Base-by-base conservation (phyloP, 495 filamentous ascomycete genomes). In the Xylaria venustula region DNA sequence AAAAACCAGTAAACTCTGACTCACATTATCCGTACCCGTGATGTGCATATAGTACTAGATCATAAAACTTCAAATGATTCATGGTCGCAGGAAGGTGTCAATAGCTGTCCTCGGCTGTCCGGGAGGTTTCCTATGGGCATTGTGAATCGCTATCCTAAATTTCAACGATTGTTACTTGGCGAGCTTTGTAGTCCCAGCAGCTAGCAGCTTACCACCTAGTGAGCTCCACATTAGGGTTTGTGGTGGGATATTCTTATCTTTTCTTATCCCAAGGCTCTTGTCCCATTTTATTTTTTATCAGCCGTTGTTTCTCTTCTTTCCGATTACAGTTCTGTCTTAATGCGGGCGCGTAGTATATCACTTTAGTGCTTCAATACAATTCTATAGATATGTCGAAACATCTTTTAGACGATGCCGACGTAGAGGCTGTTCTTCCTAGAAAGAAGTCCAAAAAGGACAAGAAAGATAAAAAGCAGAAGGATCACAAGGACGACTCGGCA, bases 401-500 rank as follows among this genome's bases (percentile, higher is more conserved):
- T 30, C 54, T 62, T 28, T 65, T 70, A 8, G 70, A 72, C 51
- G 70, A 70, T 26, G 67, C 61, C 49, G 65, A 70, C 26, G 67
- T 68, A 46, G 70, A 72, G 47, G 64, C 61, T 12, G 42, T 54
- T 8, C 26, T 68, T 28, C 63, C 70, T 26, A 66, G 67, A 52
- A 72, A 72, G 59, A 72, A 72, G 62, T 72, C 70, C 45, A 72
- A 72, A 63, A 72, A 71, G 54, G 69, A 67, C 53, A 69, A 69
- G 67, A 66, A 67, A 49, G 69, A 71, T 19, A 71, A 71, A 67
- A 67, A 44, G 64, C 66, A 36, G 28, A 61, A 7, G 44, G 25
- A n/a, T 26, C 55, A 64, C 6, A 52, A 28, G 23, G 37, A 59
- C 30, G 25, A 49, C 4, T 59, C 54, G 1, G 28, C 56, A 17